A percentile compares a stretch with the other conserved stretches of the same genome.
phyloP scores from a whole-genome alignment of 768 basidiomycete species.

The Erythrobasidium yunnanense region DNA sequence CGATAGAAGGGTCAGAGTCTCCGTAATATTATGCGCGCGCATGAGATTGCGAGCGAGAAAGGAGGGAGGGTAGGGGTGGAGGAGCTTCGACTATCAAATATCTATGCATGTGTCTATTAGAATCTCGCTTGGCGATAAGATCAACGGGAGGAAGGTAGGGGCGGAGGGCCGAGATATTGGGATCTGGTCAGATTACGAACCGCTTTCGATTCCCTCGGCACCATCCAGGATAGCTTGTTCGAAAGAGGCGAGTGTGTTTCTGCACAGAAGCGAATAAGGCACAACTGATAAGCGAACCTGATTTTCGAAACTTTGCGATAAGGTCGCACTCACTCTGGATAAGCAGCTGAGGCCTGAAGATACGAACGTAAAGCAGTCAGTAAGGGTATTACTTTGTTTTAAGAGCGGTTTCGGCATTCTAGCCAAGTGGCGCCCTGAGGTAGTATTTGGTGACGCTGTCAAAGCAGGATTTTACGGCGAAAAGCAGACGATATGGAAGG shows the following conservation, averaged over 20 bases:
- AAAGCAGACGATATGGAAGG: too few species aligned
- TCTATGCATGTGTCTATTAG: too few species aligned
- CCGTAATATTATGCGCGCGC: too few species aligned
- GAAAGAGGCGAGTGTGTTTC: slow-evolving; percentile 26
- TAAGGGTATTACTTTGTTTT: neutral
- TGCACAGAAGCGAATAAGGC: neutral
- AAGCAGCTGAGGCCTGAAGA: slow-evolving; percentile 19
- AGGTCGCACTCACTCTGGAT: slow-evolving; percentile 21
- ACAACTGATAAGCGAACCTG: neutral
- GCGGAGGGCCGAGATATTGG: neutral
- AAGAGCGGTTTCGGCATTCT: too few species aligned
- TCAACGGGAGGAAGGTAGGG: too few species aligned
- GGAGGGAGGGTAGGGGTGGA: neutral
- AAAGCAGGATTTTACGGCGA: too few species aligned
- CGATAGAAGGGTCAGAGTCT: slow-evolving; percentile 11
- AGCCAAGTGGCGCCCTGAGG: too few species aligned
- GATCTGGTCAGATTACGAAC: slow-evolving; percentile 42
- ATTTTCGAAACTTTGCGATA: neutral
- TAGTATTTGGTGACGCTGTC: too few species aligned
- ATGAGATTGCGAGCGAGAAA: neutral
- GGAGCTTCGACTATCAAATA: too few species aligned
- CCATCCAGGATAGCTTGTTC: slow-evolving; percentile 72
- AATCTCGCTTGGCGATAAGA: too few species aligned
- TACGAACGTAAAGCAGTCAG: neutral
- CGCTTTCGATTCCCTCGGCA: slow-evolving; percentile 92